Percentiles rank a stretch among this genome's conserved stretches.
Evolutionary conservation across 2,329 filamentous ascomycete species (phyloP).

Genomic region (Cercospora janseana): DNA sequence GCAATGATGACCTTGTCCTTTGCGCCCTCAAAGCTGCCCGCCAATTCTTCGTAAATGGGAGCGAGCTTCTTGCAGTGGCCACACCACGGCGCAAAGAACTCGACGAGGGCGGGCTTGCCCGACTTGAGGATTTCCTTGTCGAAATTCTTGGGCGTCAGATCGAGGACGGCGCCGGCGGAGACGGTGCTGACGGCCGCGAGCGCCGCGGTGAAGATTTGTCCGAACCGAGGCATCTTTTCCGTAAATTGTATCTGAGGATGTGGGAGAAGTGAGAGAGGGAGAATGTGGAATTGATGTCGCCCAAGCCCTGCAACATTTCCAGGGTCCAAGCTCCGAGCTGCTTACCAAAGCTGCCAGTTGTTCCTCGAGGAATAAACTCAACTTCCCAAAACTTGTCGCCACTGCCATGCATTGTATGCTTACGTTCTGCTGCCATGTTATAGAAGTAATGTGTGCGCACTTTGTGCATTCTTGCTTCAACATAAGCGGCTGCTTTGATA

Average conservation of each 20-base stretch:
- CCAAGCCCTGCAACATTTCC: constrained; percentile 4
- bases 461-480: too few species aligned
- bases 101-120: constrained; percentile 91
- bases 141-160: constrained; percentile 88
- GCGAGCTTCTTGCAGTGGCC: constrained; percentile 98
- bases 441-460: too few species aligned
- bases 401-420: too few species aligned
- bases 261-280: background rate
- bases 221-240: constrained; percentile 47
- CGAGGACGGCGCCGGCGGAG: constrained; percentile 79
- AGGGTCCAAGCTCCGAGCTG: constrained; percentile 4
- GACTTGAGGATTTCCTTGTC: constrained; percentile 84
- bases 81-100: constrained; percentile 99
- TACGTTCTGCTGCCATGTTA: too few species aligned
- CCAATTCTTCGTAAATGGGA: constrained; percentile 91
- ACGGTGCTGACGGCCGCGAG: constrained; percentile 53
- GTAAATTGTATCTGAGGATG: background rate
- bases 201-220: constrained; percentile 47
- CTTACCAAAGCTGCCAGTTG: constrained; percentile 4
- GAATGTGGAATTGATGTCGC: background rate
- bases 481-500: too few species aligned
- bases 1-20: constrained; percentile 79
- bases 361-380: too few species aligned
- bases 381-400: too few species aligned
- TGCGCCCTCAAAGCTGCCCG: constrained; percentile 66